These are phyloP conservation scores for Sporothrix dimorphospora DNA, from an alignment of 2,329 filamentous ascomycete species.

Conservation along the genomic window DNA sequence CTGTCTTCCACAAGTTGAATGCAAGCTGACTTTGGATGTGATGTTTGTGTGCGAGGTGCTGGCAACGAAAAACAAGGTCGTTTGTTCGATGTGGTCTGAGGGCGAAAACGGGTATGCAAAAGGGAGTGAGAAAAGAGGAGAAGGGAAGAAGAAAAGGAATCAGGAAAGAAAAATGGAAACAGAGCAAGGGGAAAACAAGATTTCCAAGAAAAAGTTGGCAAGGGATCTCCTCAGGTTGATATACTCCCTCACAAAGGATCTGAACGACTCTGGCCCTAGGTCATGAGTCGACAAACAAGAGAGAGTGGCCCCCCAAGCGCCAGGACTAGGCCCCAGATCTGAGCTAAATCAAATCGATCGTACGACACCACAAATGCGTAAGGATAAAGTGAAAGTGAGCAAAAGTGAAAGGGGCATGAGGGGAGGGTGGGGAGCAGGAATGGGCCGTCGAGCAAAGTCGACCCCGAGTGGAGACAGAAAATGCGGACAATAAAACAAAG, in stretches of 20 bases:
- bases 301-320: not conserved
- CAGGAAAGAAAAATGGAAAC: not conserved
- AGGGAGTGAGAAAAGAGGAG: not conserved
- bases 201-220: conserved; percentile 11
- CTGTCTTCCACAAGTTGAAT: not conserved
- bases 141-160: not conserved
- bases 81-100: not conserved
- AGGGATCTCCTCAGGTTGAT: conserved; percentile 18
- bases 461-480: not conserved
- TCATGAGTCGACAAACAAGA: not conserved
- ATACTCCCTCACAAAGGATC: not conserved
- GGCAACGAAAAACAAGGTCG: too few species aligned
- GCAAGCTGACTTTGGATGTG: conserved; percentile 11
- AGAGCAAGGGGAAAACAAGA: conserved; percentile 16
- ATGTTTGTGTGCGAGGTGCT: not conserved
- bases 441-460: not conserved
- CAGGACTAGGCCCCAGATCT: not conserved
- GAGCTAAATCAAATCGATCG: conserved; percentile 13
- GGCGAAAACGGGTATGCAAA: not conserved
- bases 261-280: not conserved
- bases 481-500: conserved; percentile 21
- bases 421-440: not conserved
- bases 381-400: not conserved
- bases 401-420: not conserved
- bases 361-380: not conserved